phyloP scores from a whole-genome alignment of 768 basidiomycete genomes.

The Suillus bovinus region DNA sequence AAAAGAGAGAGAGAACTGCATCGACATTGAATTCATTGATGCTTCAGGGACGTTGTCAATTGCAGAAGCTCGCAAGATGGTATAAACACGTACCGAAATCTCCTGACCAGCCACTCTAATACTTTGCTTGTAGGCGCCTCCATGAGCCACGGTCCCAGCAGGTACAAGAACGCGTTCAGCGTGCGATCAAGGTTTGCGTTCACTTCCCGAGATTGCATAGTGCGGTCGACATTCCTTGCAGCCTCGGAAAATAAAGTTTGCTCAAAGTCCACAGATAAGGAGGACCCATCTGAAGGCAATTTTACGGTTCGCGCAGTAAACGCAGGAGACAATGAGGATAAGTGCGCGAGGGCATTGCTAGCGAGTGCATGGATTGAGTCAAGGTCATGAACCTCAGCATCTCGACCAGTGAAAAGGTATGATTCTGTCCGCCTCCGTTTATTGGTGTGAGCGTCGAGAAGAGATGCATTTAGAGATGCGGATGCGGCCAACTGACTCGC shows the following conservation, averaged over 20 bases:
- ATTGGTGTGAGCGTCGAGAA: slow-evolving; percentile 65
- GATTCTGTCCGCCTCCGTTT: slow-evolving; percentile 66
- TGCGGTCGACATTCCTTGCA: slow-evolving; percentile 75
- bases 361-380: slow-evolving; percentile 83
- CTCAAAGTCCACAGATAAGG: slow-evolving; percentile 49
- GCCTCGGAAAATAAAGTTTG: slow-evolving; percentile 77
- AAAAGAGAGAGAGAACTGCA: slow-evolving; percentile 73
- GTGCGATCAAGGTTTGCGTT: slow-evolving; percentile 61
- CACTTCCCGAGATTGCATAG: slow-evolving; percentile 64
- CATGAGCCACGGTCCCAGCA: slow-evolving; percentile 80
- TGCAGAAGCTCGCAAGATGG: not conserved
- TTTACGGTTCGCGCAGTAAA: slow-evolving; percentile 34
- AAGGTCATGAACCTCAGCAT: slow-evolving; percentile 85
- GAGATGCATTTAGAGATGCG: slow-evolving; percentile 74
- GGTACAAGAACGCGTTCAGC: slow-evolving; percentile 61
- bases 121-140: slow-evolving; percentile 80
- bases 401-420: slow-evolving; percentile 84
- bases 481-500: slow-evolving; percentile 79
- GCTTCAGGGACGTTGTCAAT: slow-evolving; percentile 40
- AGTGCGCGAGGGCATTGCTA: slow-evolving; percentile 73
- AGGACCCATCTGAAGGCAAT: slow-evolving; percentile 19
- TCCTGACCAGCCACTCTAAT: slow-evolving; percentile 91
- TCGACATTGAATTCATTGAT: slow-evolving; percentile 93
- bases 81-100: slow-evolving; percentile 70
- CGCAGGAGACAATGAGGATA: slow-evolving; percentile 58